Evolutionary conservation across 1,139 yeast species (phyloP), one percentile per base, ranked within the genome.

Genomic region (Blastobotrys apis): DNA sequence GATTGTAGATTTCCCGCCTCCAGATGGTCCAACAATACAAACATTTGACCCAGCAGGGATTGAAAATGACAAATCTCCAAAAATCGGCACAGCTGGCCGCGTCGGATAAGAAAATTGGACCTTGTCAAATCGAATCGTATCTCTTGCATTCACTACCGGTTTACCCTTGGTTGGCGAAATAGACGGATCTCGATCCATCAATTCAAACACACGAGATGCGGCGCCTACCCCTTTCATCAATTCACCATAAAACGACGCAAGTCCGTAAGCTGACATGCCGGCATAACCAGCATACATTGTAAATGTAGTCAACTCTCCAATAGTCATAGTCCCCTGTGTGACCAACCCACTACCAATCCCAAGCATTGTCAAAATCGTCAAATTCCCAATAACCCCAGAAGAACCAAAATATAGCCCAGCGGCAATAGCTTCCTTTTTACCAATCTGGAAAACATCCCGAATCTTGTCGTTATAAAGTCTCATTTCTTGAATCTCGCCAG

Each of bases 161-260:
- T 61, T 53, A 22, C 97, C 97, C 30, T 67, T 57, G 2, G 83
- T 74, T 10, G 87, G 77, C 30, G 76, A 71, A 37, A 90, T 86
- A 23, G 66, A 60, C 2, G 96, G 92, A 47, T 79, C 68, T 62
- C 83, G 77, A 54, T 88, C 96, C 41, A 83, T 75, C 39, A 92
- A 71, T 64, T 92, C 97, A 67, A 92, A 92, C 44, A 92, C 69
- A 51, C 98, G 74, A 44, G 94, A 84, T 0, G 97, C 94, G 0
- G 97, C 97, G 49, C 98, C 98, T 5, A 90, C 83, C 39, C 97
- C 97, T 67, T 90, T 92, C 95, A 92, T 90, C 48, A 90, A 68
- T 60, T 92, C 97, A 1, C 95, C 83, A 59, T 88, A 90, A 62
- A 90, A 90, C 49, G 84, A 83, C 0, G 96, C 92, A 34, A 92